Conservation (phyloP, 768 basidiomycete genomes). For the Tricholoma hemisulphureum region DNA sequence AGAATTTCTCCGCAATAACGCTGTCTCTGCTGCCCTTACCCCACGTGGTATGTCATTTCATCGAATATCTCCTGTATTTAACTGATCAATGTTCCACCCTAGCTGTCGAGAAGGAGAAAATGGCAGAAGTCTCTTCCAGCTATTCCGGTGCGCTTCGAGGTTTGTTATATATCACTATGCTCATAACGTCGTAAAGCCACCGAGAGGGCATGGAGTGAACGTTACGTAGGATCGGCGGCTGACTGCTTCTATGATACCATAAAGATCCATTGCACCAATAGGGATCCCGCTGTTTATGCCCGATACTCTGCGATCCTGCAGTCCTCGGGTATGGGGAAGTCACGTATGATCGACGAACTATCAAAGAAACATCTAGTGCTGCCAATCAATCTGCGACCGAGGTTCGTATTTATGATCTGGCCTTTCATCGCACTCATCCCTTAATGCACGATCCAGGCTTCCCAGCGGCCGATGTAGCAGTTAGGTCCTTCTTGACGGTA, state of each 20-base stretch:
- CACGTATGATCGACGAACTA: background rate
- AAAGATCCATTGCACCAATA: background rate
- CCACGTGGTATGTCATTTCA: background rate
- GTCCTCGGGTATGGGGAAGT: background rate
- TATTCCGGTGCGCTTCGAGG: background rate
- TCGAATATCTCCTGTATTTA: background rate
- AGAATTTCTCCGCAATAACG: background rate
- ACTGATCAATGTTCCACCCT: background rate
- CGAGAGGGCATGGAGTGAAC: background rate
- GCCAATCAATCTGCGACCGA: background rate
- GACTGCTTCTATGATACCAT: background rate
- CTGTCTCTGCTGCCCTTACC: background rate
- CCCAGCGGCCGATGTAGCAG: no score
- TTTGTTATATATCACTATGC: background rate
- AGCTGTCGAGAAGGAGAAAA: background rate
- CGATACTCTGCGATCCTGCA: background rate
- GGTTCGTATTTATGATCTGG: background rate
- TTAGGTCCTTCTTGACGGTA: no score
- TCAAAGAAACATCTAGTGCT: background rate
- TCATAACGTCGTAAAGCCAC: background rate
- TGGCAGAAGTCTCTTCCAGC: background rate
- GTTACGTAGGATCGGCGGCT: background rate
- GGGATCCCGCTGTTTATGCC: background rate
- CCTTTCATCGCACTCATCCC: background rate
- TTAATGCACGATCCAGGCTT: background rate